Evolutionary conservation across 2,329 filamentous ascomycete species (phyloP).

Genomic region (Fusarium sulawesiense): DNA sequence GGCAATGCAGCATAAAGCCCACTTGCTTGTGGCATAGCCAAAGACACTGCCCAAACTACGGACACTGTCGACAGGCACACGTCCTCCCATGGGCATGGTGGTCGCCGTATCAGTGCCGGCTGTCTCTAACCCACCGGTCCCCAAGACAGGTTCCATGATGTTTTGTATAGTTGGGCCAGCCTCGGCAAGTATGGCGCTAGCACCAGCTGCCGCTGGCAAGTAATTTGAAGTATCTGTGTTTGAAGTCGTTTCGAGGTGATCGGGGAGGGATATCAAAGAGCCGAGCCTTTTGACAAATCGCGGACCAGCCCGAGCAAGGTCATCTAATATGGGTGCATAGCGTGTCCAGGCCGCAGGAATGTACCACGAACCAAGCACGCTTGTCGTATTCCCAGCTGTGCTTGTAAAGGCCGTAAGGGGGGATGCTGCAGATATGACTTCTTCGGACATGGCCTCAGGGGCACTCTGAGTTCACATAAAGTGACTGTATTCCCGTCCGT

Average conservation of each 20-base stretch:
- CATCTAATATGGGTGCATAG: constrained; percentile 72
- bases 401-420: constrained; percentile 36
- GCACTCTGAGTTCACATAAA: background rate
- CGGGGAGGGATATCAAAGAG: constrained; percentile 69
- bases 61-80: constrained; percentile 67
- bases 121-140: constrained; percentile 19
- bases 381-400: constrained; percentile 19
- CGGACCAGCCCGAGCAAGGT: constrained; percentile 76
- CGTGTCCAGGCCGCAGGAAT: constrained; percentile 69
- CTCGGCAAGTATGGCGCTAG: constrained; percentile 39
- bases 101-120: constrained; percentile 25
- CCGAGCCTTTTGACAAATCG: constrained; percentile 76
- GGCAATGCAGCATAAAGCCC: constrained; percentile 88
- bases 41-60: constrained; percentile 87
- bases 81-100: constrained; percentile 53
- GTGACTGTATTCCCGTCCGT: background rate
- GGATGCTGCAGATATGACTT: constrained; percentile 35
- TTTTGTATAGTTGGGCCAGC: constrained; percentile 43
- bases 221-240: constrained; percentile 58
- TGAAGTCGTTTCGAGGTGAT: constrained; percentile 65
- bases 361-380: constrained; percentile 56
- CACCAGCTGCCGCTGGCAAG: constrained; percentile 35
- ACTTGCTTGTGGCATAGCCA: constrained; percentile 89
- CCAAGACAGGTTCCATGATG: constrained; percentile 47
- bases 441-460: constrained; percentile 41